Percentiles rank a stretch among this genome's conserved stretches.
phyloP scores from a whole-genome alignment of 495 filamentous ascomycete genomes.

The Tuber magnatum region DNA sequence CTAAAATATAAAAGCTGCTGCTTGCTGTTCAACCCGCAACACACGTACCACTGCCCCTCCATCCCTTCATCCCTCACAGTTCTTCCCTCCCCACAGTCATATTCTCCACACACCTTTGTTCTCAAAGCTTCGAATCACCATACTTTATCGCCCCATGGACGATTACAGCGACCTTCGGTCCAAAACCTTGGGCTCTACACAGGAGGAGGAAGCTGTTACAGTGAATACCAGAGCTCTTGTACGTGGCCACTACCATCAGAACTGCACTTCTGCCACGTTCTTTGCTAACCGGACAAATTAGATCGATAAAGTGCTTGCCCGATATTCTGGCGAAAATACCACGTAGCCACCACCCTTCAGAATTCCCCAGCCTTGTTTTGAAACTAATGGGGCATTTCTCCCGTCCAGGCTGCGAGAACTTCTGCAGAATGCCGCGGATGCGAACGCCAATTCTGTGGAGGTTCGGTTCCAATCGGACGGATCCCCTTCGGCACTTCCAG shows the following conservation, averaged over 20 bases:
- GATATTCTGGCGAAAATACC: constrained; percentile 91
- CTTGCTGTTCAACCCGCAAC: neutral
- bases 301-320: constrained; percentile 92
- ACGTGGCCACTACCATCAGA: neutral
- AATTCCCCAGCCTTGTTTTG: constrained; percentile 1
- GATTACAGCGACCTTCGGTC: constrained; percentile 55
- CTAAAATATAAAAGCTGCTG: constrained; percentile 1
- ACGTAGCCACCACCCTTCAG: constrained; percentile 37
- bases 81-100: neutral
- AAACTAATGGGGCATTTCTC: constrained; percentile 46
- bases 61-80: neutral
- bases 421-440: constrained; percentile 96
- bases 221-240: constrained; percentile 86
- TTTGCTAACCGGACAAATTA: constrained; percentile 16
- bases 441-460: constrained; percentile 76
- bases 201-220: constrained; percentile 94
- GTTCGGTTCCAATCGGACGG: constrained; percentile 86
- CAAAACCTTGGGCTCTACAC: constrained; percentile 73
- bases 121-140: neutral
- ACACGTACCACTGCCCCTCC: neutral
- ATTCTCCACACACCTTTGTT: neutral
- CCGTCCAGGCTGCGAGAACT: constrained; percentile 64
- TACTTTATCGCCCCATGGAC: constrained; percentile 15
- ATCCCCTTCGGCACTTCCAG: constrained; percentile 19
- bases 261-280: neutral